phyloP scores from a whole-genome alignment of 257 asterid genomes.

The Gentiana dahurica region DNA sequence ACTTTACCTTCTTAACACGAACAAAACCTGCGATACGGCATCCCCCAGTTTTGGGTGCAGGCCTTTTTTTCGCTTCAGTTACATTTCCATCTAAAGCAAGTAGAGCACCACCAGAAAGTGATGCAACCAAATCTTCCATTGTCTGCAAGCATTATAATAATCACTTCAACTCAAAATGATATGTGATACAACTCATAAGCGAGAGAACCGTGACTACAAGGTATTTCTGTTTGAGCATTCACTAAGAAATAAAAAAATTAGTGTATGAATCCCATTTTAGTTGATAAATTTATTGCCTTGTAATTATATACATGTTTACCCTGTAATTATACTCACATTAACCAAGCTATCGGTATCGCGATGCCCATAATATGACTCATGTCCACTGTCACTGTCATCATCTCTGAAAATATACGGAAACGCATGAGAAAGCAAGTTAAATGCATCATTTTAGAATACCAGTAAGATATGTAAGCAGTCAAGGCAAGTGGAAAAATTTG shows the following conservation, averaged over 20 bases:
- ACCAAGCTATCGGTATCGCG: too few species aligned
- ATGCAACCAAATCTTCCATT: slow-evolving; percentile 78
- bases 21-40: slow-evolving; percentile 93
- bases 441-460: neutral
- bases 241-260: too few species aligned
- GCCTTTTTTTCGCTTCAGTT: slow-evolving; percentile 63
- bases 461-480: too few species aligned
- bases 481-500: too few species aligned
- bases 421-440: too few species aligned
- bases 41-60: slow-evolving; percentile 93
- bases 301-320: neutral
- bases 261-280: neutral
- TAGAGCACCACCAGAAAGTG: slow-evolving; percentile 46
- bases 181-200: too few species aligned
- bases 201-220: too few species aligned
- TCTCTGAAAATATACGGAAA: neutral
- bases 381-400: too few species aligned
- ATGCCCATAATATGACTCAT: too few species aligned
- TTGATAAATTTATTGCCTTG: neutral
- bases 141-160: slow-evolving; percentile 37
- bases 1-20: slow-evolving; percentile 82
- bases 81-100: slow-evolving; percentile 30
- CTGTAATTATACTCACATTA: too few species aligned
- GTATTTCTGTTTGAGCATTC: too few species aligned
- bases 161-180: too few species aligned